These are phyloP conservation scores for Sclerotinia spermophila DNA, from an alignment of 2,329 filamentous ascomycete genomes.

Conservation along the genomic window DNA sequence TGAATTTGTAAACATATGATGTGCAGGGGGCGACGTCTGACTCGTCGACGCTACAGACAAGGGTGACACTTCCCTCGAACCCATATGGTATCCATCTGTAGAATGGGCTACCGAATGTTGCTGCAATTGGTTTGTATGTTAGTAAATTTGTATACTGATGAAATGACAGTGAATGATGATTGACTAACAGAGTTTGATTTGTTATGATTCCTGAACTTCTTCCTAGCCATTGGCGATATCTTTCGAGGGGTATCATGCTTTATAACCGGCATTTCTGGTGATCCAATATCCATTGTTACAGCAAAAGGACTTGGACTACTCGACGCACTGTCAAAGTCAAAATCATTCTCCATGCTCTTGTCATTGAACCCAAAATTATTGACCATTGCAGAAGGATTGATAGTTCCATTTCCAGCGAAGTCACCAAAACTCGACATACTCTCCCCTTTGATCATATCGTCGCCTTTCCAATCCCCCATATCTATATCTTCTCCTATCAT, in stretches of 20 bases:
- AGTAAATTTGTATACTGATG: neutral
- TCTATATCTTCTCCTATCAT: constrained; percentile 45
- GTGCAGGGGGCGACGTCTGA: constrained; percentile 50
- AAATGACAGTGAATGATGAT: neutral
- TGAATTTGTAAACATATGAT: constrained; percentile 41
- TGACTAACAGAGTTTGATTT: constrained; percentile 45
- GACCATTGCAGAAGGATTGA: constrained; percentile 39
- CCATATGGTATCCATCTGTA: constrained; percentile 47
- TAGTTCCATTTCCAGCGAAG: constrained; percentile 40
- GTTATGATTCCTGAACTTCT: constrained; percentile 36
- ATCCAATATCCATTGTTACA: constrained; percentile 39
- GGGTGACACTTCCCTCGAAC: constrained; percentile 54
- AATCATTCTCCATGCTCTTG: constrained; percentile 47
- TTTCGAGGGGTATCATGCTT: constrained; percentile 38
- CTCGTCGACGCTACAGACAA: constrained; percentile 50
- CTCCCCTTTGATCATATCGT: constrained; percentile 38
- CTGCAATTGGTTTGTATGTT: constrained; percentile 39
- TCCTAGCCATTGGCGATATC: constrained; percentile 30
- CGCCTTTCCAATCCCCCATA: constrained; percentile 45
- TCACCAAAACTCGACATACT: constrained; percentile 42
- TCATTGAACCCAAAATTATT: constrained; percentile 41
- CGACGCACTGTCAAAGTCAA: constrained; percentile 57
- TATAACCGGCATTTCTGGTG: constrained; percentile 42
- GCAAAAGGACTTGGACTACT: constrained; percentile 50
- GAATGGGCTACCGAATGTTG: constrained; percentile 50